Conservation (phyloP, 1,284 basidiomycete genomes). For the Fomes fomentarius region DNA sequence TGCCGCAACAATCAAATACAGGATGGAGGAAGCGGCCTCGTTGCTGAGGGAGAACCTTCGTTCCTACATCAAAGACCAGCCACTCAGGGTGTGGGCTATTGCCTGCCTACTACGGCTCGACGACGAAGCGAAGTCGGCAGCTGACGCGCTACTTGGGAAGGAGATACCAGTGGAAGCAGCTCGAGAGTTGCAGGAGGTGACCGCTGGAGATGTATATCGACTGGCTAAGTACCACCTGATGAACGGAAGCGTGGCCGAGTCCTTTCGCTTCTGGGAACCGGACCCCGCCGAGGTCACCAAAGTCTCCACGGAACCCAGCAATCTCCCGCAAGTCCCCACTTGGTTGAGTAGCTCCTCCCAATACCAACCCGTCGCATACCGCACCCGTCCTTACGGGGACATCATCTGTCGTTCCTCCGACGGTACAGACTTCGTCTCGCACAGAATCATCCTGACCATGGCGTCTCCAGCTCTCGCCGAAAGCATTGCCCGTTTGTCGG, state of each 20-base stretch:
- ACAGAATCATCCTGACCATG: slow-evolving; percentile 7
- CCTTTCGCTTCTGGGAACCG: slow-evolving; percentile 10
- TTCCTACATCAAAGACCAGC: neutral
- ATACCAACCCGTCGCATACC: neutral
- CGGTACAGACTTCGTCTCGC: neutral
- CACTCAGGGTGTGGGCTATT: slow-evolving; percentile 6
- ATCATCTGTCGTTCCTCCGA: slow-evolving; percentile 12
- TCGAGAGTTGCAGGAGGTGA: slow-evolving; percentile 12
- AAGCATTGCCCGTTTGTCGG: neutral
- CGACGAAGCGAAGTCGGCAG: slow-evolving; percentile 3
- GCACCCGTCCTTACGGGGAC: slow-evolving; percentile 9
- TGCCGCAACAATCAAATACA: slow-evolving; percentile 13
- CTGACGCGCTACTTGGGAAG: neutral
- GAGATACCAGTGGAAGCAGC: slow-evolving; percentile 1
- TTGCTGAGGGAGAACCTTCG: slow-evolving; percentile 3
- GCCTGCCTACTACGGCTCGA: slow-evolving; percentile 9
- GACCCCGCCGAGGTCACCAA: neutral
- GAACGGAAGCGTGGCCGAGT: slow-evolving; percentile 1
- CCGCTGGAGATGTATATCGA: slow-evolving; percentile 18
- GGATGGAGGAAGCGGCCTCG: slow-evolving; percentile 14
- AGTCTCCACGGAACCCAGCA: neutral
- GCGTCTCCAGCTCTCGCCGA: slow-evolving; percentile 2
- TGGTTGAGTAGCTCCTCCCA: neutral
- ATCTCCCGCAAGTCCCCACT: no score
- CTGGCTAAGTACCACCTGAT: slow-evolving; percentile 12